Percentiles rank a stretch among this genome's conserved stretches.
These are phyloP conservation scores for Calonectria hongkongensis DNA, from an alignment of 2,329 filamentous ascomycete genomes.

Conservation along the genomic window DNA sequence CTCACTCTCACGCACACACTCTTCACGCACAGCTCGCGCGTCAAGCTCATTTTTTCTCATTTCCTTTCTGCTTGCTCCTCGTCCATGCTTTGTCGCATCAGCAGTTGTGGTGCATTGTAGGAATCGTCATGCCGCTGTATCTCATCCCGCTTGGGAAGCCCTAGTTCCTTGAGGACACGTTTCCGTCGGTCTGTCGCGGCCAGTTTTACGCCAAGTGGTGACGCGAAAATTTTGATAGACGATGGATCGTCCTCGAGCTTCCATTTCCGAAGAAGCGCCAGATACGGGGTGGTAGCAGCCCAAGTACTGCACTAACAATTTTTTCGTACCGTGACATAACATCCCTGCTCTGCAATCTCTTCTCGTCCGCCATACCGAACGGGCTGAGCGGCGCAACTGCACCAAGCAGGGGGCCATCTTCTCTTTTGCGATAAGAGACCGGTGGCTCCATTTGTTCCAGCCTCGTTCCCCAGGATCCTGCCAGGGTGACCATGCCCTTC, in stretches of 20 bases:
- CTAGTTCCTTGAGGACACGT: constrained; percentile 44
- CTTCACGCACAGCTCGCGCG: constrained; percentile 14
- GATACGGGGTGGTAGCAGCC: constrained; percentile 44
- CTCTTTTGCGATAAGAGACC: constrained; percentile 41
- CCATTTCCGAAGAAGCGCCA: constrained; percentile 54
- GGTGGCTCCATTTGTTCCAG: constrained; percentile 40
- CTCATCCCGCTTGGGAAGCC: not conserved
- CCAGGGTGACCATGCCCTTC: constrained; percentile 35
- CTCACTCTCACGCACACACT: constrained; percentile 30
- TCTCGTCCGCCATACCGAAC: constrained; percentile 39
- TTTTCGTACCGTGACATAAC: constrained; percentile 41
- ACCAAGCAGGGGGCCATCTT: constrained; percentile 37
- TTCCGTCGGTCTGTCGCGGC: constrained; percentile 42
- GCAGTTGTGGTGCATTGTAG: constrained; percentile 8
- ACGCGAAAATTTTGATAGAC: constrained; percentile 58
- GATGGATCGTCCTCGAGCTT: constrained; percentile 55
- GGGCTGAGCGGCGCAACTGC: constrained; percentile 24
- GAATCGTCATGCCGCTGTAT: not conserved
- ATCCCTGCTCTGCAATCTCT: constrained; percentile 37
- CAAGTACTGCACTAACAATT: constrained; percentile 65
- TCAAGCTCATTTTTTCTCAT: constrained; percentile 11
- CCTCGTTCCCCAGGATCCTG: constrained; percentile 50
- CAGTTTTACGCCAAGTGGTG: constrained; percentile 49
- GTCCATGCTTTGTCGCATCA: constrained; percentile 26
- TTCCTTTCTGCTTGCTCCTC: not conserved